These are phyloP conservation scores for Crucibulum laeve DNA, from an alignment of 768 basidiomycete species.

Conservation along the genomic window DNA sequence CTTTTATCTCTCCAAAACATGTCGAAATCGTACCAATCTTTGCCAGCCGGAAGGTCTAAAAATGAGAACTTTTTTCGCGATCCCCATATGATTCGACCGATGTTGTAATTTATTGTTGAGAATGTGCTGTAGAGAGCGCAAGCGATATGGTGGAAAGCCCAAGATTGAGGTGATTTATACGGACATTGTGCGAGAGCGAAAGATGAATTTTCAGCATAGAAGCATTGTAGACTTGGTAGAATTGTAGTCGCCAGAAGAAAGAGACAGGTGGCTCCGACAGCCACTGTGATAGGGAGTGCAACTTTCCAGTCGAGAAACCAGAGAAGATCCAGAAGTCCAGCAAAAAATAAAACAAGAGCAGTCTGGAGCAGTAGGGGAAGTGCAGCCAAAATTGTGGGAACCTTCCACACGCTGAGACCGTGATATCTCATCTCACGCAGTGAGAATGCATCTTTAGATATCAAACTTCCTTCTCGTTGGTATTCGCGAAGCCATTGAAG, in stretches of 20 bases:
- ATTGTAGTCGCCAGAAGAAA: conserved; percentile 8
- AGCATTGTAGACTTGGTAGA: conserved; percentile 7
- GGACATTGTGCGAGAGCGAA: conserved; percentile 5
- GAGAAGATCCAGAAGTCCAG: conserved; percentile 14
- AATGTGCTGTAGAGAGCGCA: no score
- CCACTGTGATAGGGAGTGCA: conserved; percentile 5
- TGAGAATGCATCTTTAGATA: conserved; percentile 8
- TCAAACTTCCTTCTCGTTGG: background rate
- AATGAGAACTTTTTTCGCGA: no score
- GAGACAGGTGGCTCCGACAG: conserved; percentile 6
- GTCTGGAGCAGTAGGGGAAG: conserved; percentile 16
- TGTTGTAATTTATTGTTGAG: no score
- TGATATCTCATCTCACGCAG: conserved; percentile 12
- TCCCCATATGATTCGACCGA: no score
- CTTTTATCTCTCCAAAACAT: no score
- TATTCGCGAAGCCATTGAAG: conserved; percentile 2
- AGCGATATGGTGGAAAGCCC: no score
- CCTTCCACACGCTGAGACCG: conserved; percentile 13
- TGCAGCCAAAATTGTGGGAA: conserved; percentile 11
- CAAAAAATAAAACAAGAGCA: conserved; percentile 17
- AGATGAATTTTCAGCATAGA: background rate
- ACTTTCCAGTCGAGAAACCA: conserved; percentile 10
- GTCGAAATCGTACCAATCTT: no score
- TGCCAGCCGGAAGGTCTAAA: no score
- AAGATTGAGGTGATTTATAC: conserved; percentile 11